Evolutionary conservation across 2,329 filamentous ascomycete genomes (phyloP), one percentile per base, ranked within the genome.

Genomic region (Metarhizium robertsii): DNA sequence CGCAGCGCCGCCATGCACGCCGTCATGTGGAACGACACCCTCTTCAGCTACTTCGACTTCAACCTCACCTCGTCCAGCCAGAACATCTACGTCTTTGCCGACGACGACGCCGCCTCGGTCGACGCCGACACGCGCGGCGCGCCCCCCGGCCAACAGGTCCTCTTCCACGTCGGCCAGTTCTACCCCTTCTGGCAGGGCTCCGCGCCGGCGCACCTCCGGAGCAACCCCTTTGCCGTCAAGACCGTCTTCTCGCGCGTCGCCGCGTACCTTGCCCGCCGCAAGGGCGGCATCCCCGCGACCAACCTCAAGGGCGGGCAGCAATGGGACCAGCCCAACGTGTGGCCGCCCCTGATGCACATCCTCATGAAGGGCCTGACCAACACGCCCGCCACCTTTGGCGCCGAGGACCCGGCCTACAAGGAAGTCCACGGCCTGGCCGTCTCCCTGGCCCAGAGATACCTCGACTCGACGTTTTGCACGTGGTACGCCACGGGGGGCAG

Each of bases 151-250:
- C 66, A 79, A 43, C 81, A 86, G 64, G 71, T 85, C 25, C 63
- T 79, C 57, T 85, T 86, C 64, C 69, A 79, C 56, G 67, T 79
- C 8, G 78, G 78, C 0, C 84, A 87, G 65, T 80, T 84, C 66
- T 86, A 83, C 65, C 85, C 85, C 2, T 87, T 87, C 74, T 87
- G 84, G 84, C 79, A 81, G 1, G 84, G 84, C 20, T 82, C 84
- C 1, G 84, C 84, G 0, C 82, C 83, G 0, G 63, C 66, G 0
- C 69, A 75, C 57, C 73, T 87, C 59, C 81, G 77, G 64, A 71
- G 79, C 59, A 81, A 86, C 65, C 80, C 84, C 0, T 71, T 75
- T 20, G 80, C 82, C 3, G 75, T 87, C 29, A 74, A 75, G 54
- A 72, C 69, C 18, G 79, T 77, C 0, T 87, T 76, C 61, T 65